A percentile compares a stretch with the other conserved stretches of the same genome.
These are phyloP conservation scores for Didymella glomerata DNA, from an alignment of 2,329 filamentous ascomycete species.

Conservation along the genomic window DNA sequence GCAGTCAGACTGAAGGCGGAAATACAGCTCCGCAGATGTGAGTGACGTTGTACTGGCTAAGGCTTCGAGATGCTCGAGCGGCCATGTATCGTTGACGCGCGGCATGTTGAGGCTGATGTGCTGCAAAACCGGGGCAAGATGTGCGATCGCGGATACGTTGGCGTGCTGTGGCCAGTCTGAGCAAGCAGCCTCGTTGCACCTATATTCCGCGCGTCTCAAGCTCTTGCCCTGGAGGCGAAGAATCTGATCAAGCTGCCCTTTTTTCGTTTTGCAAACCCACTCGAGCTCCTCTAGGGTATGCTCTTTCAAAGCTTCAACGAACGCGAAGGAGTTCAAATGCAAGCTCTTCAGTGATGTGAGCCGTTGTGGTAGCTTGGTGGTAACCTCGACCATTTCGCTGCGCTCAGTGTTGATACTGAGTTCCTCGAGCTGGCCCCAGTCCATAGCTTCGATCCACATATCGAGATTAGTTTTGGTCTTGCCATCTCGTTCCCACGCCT, in stretches of 20 bases:
- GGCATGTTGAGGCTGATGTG: constrained; percentile 27
- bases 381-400: background rate
- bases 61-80: constrained; percentile 18
- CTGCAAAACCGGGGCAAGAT: background rate
- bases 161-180: background rate
- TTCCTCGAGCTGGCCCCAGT: constrained; percentile 4
- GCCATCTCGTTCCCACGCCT: background rate
- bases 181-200: constrained; percentile 1
- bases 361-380: background rate
- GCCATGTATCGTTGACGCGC: constrained; percentile 26
- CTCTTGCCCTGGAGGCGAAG: background rate
- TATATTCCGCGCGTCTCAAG: background rate
- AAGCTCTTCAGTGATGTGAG: background rate
- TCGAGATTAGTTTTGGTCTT: background rate
- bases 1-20: background rate
- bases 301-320: background rate
- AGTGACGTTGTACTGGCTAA: background rate
- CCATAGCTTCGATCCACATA: constrained; percentile 1
- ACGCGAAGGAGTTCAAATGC: background rate
- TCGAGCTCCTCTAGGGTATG: background rate
- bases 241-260: background rate
- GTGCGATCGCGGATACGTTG: background rate
- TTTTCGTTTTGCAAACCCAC: constrained; percentile 4
- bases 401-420: constrained; percentile 1
- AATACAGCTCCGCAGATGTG: background rate